These are phyloP conservation scores for Colletotrichum liaoningense DNA, from an alignment of 2,329 filamentous ascomycete genomes.

Conservation along the genomic window DNA sequence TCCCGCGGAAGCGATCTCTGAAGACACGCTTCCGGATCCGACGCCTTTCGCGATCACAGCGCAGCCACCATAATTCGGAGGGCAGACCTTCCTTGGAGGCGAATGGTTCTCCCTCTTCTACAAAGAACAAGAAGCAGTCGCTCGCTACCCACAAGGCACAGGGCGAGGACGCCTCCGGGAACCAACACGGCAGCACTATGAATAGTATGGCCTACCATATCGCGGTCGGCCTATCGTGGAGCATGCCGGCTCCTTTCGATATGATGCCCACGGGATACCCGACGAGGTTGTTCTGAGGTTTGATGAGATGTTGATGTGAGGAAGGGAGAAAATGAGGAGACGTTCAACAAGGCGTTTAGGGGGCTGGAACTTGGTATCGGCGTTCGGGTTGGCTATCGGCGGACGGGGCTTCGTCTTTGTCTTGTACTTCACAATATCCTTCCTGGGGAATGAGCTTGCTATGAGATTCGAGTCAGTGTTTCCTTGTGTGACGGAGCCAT, in stretches of 20 bases:
- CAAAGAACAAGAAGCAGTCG: not conserved
- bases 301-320: too few species aligned
- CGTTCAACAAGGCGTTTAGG: not conserved
- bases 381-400: not conserved
- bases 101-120: too few species aligned
- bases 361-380: not conserved
- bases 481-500: not conserved
- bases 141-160: not conserved
- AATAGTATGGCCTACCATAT: not conserved
- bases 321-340: not conserved
- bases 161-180: not conserved
- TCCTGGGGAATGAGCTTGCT: not conserved
- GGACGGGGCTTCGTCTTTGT: not conserved
- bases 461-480: not conserved
- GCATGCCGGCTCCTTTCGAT: conserved; percentile 8
- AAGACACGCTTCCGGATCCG: not conserved
- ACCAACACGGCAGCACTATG: not conserved
- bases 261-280: conserved; percentile 17
- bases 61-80: not conserved
- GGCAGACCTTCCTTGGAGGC: not conserved
- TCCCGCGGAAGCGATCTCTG: not conserved
- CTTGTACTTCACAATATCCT: not conserved
- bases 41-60: not conserved
- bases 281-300: not conserved
- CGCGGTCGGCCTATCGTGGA: conserved; percentile 5